A percentile compares a stretch with the other conserved stretches of the same genome.
Evolutionary conservation across 2,329 filamentous ascomycete genomes (phyloP).

Genomic region (Zalaria obscura): DNA sequence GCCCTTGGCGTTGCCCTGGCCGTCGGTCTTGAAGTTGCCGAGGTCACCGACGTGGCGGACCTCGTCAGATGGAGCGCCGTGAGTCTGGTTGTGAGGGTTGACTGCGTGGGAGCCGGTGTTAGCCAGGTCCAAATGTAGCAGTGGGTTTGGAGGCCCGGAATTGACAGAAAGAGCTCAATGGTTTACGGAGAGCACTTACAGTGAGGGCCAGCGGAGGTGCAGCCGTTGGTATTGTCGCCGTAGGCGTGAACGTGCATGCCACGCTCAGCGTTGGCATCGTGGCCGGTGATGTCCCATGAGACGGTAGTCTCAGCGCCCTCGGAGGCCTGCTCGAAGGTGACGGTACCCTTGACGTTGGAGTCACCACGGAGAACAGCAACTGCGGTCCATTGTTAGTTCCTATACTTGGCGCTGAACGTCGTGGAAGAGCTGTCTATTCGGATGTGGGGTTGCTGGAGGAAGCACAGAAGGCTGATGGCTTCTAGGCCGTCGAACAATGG

Average conservation of each 20-base stretch:
- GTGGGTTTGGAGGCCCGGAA: neutral
- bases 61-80: constrained; percentile 73
- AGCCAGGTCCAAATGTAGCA: too few relatives aligned
- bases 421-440: neutral
- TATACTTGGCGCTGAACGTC: neutral
- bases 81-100: constrained; percentile 88
- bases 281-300: constrained; percentile 81
- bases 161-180: constrained; percentile 1
- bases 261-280: constrained; percentile 91
- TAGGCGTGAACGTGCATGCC: constrained; percentile 99
- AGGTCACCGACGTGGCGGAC: constrained; percentile 92
- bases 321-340: constrained; percentile 84
- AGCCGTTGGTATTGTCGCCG: constrained; percentile 99
- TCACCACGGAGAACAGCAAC: constrained; percentile 97
- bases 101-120: constrained; percentile 37
- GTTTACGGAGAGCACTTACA: constrained; percentile 44
- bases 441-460: too few relatives aligned
- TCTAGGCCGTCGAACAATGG: neutral
- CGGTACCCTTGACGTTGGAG: constrained; percentile 84
- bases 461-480: neutral
- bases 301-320: constrained; percentile 75
- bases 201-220: constrained; percentile 95
- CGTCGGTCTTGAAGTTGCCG: constrained; percentile 94
- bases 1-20: constrained; percentile 78
- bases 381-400: constrained; percentile 23